These are phyloP conservation scores for Niebla homalea DNA, from an alignment of 495 filamentous ascomycete genomes.

Conservation along the genomic window DNA sequence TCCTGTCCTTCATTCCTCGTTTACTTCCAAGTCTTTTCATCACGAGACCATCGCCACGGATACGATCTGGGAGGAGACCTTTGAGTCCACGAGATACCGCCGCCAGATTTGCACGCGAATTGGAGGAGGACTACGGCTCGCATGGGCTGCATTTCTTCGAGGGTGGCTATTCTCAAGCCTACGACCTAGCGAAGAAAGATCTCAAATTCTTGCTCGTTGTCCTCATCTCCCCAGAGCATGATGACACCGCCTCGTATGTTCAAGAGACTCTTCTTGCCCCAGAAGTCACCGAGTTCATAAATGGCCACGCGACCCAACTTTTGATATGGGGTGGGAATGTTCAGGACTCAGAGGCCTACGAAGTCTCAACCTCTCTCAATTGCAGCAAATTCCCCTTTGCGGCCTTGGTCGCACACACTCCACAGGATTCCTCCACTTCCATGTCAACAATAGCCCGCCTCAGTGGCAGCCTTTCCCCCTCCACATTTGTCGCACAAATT, in stretches of 20 bases:
- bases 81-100: constrained; percentile 78
- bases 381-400: constrained; percentile 87
- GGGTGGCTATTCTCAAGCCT: constrained; percentile 75
- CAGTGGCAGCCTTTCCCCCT: constrained; percentile 50
- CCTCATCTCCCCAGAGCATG: constrained; percentile 80
- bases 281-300: constrained; percentile 60
- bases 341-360: constrained; percentile 83
- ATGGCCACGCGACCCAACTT: constrained; percentile 56
- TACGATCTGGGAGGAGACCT: constrained; percentile 53
- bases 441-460: constrained; percentile 79
- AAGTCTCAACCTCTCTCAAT: constrained; percentile 67
- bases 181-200: constrained; percentile 81
- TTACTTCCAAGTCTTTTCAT: constrained; percentile 33
- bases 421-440: constrained; percentile 59
- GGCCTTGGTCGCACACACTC: constrained; percentile 70
- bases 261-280: constrained; percentile 64
- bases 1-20: constrained; percentile 77
- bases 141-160: constrained; percentile 63
- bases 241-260: constrained; percentile 77
- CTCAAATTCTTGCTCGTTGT: constrained; percentile 79
- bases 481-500: constrained; percentile 57
- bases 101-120: constrained; percentile 74
- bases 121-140: constrained; percentile 80
- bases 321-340: constrained; percentile 87
- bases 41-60: constrained; percentile 34